These are phyloP conservation scores for Chrysochromulina parva DNA, from an alignment of 78 protist genomes.

Conservation along the genomic window DNA sequence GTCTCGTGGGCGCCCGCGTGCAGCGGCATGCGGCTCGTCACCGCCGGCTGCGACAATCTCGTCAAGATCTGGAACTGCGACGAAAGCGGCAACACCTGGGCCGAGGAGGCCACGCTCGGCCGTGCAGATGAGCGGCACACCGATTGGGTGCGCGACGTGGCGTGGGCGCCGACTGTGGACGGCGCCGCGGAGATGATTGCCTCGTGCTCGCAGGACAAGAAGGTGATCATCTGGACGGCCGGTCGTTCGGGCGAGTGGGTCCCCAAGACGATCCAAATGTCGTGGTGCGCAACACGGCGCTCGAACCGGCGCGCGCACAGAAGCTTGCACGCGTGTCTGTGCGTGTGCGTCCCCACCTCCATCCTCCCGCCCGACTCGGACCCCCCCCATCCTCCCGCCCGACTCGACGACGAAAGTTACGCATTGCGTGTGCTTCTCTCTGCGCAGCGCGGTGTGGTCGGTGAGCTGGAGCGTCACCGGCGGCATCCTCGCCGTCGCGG, in stretches of 20 bases:
- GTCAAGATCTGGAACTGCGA: slow-evolving; percentile 80
- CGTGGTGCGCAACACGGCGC: too few relatives aligned
- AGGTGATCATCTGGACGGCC: slow-evolving; percentile 79
- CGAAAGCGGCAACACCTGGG: not conserved
- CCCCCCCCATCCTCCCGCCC: too few relatives aligned
- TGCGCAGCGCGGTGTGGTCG: not conserved
- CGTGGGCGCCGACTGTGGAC: slow-evolving; percentile 92
- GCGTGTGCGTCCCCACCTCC: too few relatives aligned
- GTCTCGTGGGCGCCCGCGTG: slow-evolving; percentile 88
- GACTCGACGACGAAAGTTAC: too few relatives aligned
- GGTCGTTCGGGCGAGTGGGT: not conserved
- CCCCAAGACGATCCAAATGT: not conserved
- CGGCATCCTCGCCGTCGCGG: not conserved
- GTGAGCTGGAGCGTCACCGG: slow-evolving; percentile 7
- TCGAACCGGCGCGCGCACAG: too few relatives aligned
- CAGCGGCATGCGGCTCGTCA: slow-evolving; percentile 68
- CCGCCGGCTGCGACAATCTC: slow-evolving; percentile 92
- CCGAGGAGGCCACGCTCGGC: not conserved
- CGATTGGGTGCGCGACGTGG: slow-evolving; percentile 97
- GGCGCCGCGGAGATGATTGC: slow-evolving; percentile 66
- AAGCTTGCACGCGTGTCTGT: too few relatives aligned
- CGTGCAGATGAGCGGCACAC: slow-evolving; percentile 59
- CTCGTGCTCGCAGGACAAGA: slow-evolving; percentile 83
- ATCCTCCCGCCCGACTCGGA: too few relatives aligned
- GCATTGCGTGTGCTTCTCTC: too few relatives aligned